Conservation (phyloP, 164 flowering plant genomes). For the Berberis thunbergii region DNA sequence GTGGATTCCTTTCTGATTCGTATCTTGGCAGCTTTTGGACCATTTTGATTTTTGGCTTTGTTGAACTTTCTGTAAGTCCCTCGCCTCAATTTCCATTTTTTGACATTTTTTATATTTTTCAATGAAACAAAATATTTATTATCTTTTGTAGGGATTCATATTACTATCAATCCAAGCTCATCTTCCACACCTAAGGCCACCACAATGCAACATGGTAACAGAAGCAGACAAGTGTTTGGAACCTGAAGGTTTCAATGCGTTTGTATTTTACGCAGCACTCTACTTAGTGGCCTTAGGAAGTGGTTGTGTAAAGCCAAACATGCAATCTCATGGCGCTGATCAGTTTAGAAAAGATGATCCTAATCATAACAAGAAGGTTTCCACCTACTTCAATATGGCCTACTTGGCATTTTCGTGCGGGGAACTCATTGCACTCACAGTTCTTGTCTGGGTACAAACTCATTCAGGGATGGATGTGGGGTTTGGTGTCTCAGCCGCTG, state of each 20-base stretch:
- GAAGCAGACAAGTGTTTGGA: constrained; percentile 26
- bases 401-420: constrained; percentile 93
- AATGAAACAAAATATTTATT: background rate
- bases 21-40: constrained; percentile 93
- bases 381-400: constrained; percentile 86
- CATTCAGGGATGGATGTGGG: constrained; percentile 96
- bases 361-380: constrained; percentile 57
- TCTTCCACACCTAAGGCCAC: constrained; percentile 75
- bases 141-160: constrained; percentile 23
- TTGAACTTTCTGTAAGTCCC: constrained; percentile 75
- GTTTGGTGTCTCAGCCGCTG: constrained; percentile 82
- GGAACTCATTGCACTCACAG: constrained; percentile 75
- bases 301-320: constrained; percentile 94
- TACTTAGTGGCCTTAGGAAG: constrained; percentile 84
- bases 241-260: constrained; percentile 45
- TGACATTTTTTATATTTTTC: background rate
- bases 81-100: too few relatives aligned
- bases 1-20: constrained; percentile 89
- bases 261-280: constrained; percentile 51
- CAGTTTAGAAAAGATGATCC: constrained; percentile 51
- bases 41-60: constrained; percentile 76
- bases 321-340: constrained; percentile 92
- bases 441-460: constrained; percentile 87
- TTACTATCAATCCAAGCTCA: constrained; percentile 90
- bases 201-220: constrained; percentile 50